Conservation (phyloP, 352 stramenopile species). For the Stephanocyclus meneghinianus region DNA sequence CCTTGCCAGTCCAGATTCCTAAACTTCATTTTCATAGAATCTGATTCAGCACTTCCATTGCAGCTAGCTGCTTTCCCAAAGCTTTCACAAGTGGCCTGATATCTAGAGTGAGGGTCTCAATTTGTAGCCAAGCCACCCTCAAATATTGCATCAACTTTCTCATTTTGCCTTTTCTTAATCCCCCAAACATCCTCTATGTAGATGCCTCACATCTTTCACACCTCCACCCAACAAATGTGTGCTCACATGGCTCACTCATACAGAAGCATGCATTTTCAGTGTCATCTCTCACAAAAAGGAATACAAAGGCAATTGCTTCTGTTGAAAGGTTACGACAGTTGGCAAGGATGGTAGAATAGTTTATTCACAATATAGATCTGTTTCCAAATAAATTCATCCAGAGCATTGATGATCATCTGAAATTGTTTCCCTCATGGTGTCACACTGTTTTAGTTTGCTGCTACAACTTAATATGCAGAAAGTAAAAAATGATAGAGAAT, state of each 20-base stretch:
- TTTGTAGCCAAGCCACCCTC: neutral
- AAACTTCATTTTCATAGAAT: too few species aligned
- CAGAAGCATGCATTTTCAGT: neutral
- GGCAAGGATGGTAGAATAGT: neutral
- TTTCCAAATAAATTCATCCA: slow-evolving; percentile 5
- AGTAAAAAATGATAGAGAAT: slow-evolving; percentile 2
- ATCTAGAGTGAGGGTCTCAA: neutral
- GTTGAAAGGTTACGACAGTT: neutral
- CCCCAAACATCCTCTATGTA: too few species aligned
- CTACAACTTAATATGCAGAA: neutral
- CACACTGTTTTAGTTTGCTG: neutral
- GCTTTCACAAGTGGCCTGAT: too few species aligned
- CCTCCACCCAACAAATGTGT: neutral
- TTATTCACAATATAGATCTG: neutral
- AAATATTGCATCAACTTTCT: neutral
- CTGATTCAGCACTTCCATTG: too few species aligned
- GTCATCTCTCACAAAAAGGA: neutral
- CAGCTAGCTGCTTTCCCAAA: too few species aligned
- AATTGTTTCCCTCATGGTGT: neutral
- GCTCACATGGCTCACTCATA: neutral
- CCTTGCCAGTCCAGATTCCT: too few species aligned
- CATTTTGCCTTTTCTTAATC: too few species aligned
- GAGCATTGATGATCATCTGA: slow-evolving; percentile 7
- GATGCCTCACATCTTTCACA: neutral
- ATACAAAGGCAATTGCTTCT: neutral